Evolutionary conservation across 23 red algal genomes (phyloP).

Genomic region (Cyanidioschyzon merolae): DNA sequence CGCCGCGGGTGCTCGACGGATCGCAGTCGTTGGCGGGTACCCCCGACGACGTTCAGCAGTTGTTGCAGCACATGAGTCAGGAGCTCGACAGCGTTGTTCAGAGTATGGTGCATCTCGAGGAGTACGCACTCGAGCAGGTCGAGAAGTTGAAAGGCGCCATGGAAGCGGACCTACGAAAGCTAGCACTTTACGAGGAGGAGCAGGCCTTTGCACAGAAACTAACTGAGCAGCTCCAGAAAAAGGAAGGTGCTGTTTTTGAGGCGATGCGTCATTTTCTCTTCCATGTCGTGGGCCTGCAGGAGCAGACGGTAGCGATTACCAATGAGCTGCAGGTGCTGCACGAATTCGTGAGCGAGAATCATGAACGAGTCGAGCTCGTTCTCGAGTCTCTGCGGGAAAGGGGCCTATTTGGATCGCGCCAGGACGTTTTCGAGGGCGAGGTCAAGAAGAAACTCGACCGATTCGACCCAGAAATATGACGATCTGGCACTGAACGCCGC

Average conservation of each 20-base stretch:
- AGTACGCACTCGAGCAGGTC: conserved; percentile 5
- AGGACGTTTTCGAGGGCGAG: conserved; percentile 16
- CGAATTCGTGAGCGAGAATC: conserved; percentile 11
- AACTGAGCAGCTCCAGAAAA: not conserved
- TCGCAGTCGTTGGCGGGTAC: not conserved
- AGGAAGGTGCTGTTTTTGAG: conserved; percentile 6
- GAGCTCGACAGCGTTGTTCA: not conserved
- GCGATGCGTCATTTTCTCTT: not conserved
- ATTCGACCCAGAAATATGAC: conserved; percentile 5
- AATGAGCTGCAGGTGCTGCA: conserved; percentile 11
- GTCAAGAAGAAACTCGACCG: conserved; percentile 15
- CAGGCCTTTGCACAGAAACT: not conserved
- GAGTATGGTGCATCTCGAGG: conserved; percentile 11
- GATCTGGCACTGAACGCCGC: too few relatives aligned
- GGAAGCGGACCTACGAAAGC: not conserved
- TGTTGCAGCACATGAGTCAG: not conserved
- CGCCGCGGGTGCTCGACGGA: not conserved
- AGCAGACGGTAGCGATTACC: conserved; percentile 10
- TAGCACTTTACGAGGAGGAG: not conserved
- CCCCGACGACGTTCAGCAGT: not conserved
- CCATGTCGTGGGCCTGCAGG: not conserved
- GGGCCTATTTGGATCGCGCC: conserved; percentile 2
- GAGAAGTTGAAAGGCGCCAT: not conserved
- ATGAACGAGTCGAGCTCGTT: not conserved
- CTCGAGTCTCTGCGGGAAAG: not conserved